Base-by-base conservation (phyloP, 495 filamentous ascomycete genomes). In the Symbiotaphrina buchneri region DNA sequence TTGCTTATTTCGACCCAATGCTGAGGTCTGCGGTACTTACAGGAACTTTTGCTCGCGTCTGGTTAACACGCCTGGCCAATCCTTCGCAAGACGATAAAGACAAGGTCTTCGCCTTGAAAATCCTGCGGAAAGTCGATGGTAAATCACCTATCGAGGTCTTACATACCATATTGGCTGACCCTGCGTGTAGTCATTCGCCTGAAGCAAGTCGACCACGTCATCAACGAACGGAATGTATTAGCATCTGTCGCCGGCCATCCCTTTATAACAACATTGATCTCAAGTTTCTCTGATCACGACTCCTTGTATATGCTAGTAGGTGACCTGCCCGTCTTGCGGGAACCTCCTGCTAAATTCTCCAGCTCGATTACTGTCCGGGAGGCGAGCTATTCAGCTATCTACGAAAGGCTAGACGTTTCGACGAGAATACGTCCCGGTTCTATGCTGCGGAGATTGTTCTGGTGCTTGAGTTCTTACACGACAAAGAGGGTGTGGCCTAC, bases 181-280 rank as follows among this genome's bases (percentile, higher is more conserved):
- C 25, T 39, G n/a, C 11, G 34, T 35, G 33, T 52, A 80, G 83
- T 95, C 35, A 84, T 97, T 55, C 79, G 79, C 40, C 58, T 94
- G 39, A 95, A 97, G 62, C 87, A 97, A 54, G 74, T 94, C 41
- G 87, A 94, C 54, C 87, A 95, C 58, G 83, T 94, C 35, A 75
- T 80, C 40, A 87, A 92, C 49, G 87, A 97, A 56, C 72, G 87
- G 21, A 68, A 68, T 39, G 75, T 90, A 11, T 70, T 97, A 4
- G 69, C 75, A 37, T 75, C 79, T 33, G 85, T 94, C 19, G 67
- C 79, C 28, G 83, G 82, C 13, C 79, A 94, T 48, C 87, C 87
- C 21, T 94, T 95, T 52, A 92, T 95, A 44, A 94, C 84, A 36
- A 77, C 68, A n/a, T 61, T 93, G 41, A 59, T 87, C 22, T 75